Percentiles rank a stretch among this genome's conserved stretches.
These are phyloP conservation scores for Sarocladium strictum DNA, from an alignment of 2,329 filamentous ascomycete species.

Conservation along the genomic window DNA sequence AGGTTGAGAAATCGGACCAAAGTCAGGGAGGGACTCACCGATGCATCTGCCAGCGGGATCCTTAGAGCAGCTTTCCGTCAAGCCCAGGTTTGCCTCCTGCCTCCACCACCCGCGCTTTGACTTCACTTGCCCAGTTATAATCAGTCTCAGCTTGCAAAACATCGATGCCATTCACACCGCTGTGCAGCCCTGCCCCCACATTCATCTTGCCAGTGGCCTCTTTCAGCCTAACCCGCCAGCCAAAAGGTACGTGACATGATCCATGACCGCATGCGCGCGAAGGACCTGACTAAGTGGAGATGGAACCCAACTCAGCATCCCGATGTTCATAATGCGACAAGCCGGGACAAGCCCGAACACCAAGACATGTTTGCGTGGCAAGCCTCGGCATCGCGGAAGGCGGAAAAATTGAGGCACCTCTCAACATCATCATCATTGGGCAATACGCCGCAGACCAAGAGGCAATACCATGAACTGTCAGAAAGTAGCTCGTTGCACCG, in stretches of 20 bases:
- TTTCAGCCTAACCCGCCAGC: not conserved
- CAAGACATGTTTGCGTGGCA: slow-evolving; percentile 2
- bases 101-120: too few species aligned
- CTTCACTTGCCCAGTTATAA: too few species aligned
- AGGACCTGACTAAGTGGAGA: slow-evolving; percentile 2
- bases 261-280: not conserved
- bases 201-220: not conserved
- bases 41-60: not conserved
- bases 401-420: too few species aligned
- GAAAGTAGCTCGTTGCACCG: too few species aligned
- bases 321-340: not conserved
- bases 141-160: not conserved
- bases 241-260: slow-evolving; percentile 5
- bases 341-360: slow-evolving; percentile 11
- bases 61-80: too few species aligned
- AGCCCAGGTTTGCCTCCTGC: too few species aligned
- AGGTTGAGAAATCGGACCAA: too few species aligned
- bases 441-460: too few species aligned
- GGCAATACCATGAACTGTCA: too few species aligned
- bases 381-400: not conserved
- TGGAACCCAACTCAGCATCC: slow-evolving; percentile 1
- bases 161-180: not conserved
- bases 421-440: too few species aligned
- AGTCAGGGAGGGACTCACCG: not conserved
- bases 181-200: not conserved